These are phyloP conservation scores for Sporobolomyces phaffii DNA, from an alignment of 768 basidiomycete species.

Conservation along the genomic window DNA sequence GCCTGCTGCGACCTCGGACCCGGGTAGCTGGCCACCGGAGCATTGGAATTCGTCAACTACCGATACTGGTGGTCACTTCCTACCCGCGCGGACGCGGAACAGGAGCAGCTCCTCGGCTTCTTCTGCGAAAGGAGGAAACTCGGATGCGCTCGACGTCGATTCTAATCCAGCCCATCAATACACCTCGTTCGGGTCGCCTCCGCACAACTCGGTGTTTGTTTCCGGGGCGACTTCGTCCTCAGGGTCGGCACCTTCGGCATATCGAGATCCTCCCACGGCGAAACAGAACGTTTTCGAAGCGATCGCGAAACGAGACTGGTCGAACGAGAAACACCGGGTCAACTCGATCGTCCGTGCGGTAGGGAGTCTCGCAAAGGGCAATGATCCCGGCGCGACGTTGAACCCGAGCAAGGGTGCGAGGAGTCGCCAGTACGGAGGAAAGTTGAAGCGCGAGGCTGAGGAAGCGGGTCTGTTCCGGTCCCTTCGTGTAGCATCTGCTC, in stretches of 20 bases:
- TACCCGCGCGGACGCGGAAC: background rate
- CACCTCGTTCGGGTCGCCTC: background rate
- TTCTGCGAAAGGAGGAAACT: slow-evolving; percentile 3
- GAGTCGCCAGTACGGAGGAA: slow-evolving; percentile 19
- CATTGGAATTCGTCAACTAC: slow-evolving; percentile 11
- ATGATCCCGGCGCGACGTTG: background rate
- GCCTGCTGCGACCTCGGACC: background rate
- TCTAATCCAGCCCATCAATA: background rate
- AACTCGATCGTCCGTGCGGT: slow-evolving; percentile 34
- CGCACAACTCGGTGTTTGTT: slow-evolving; percentile 23
- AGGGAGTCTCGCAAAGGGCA: slow-evolving; percentile 22
- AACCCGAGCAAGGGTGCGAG: slow-evolving; percentile 4
- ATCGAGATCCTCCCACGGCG: slow-evolving; percentile 33
- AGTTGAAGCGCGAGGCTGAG: slow-evolving; percentile 41
- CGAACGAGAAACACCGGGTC: slow-evolving; percentile 32
- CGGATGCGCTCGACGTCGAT: slow-evolving; percentile 9
- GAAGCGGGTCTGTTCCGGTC: slow-evolving; percentile 28
- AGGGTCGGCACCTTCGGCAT: background rate
- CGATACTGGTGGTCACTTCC: background rate
- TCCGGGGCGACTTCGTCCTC: slow-evolving; percentile 32
- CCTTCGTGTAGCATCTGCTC: no score
- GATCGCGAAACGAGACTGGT: slow-evolving; percentile 36
- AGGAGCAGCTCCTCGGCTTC: slow-evolving; percentile 20
- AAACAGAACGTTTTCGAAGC: slow-evolving; percentile 38
- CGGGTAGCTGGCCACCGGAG: slow-evolving; percentile 29